Evolutionary conservation across 1,284 basidiomycete species (phyloP).

Genomic region (Cutaneotrichosporon sp.): DNA sequence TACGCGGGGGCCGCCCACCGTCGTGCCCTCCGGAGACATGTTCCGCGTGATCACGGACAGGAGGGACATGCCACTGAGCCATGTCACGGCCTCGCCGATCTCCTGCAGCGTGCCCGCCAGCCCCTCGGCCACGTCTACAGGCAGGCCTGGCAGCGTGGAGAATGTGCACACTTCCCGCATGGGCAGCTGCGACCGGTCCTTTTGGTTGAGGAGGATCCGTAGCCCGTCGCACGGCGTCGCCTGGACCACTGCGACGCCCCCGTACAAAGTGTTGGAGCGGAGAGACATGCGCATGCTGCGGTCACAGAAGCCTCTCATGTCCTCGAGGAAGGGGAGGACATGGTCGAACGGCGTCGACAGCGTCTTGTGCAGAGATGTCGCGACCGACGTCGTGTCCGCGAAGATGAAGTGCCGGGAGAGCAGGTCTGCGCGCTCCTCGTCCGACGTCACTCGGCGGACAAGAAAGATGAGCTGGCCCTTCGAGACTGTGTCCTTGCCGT

Average conservation of each 20-base stretch:
- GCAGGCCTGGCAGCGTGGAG: slow-evolving; percentile 13
- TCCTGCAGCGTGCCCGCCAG: slow-evolving; percentile 43
- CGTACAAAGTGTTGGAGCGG: slow-evolving; percentile 47
- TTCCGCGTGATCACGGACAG: slow-evolving; percentile 43
- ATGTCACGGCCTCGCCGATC: slow-evolving; percentile 44
- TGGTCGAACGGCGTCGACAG: slow-evolving; percentile 48
- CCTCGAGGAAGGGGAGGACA: slow-evolving; percentile 46
- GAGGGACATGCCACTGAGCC: slow-evolving; percentile 45
- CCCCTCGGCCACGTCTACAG: slow-evolving; percentile 11
- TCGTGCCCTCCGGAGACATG: slow-evolving; percentile 25
- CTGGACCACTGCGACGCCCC: slow-evolving; percentile 48
- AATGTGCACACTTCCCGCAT: slow-evolving; percentile 45
- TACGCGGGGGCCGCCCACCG: slow-evolving; percentile 29
- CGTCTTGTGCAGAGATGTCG: slow-evolving; percentile 43
- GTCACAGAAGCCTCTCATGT: slow-evolving; percentile 45
- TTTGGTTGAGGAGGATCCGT: slow-evolving; percentile 44
- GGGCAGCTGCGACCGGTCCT: slow-evolving; percentile 48
- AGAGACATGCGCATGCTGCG: slow-evolving; percentile 36
- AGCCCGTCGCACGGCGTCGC: slow-evolving; percentile 51
- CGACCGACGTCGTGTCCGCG: slow-evolving; percentile 46
- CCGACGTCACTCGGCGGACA: slow-evolving; percentile 44
- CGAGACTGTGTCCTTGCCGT: slow-evolving; percentile 44
- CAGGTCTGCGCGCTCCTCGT: slow-evolving; percentile 45
- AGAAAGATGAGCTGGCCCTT: slow-evolving; percentile 51
- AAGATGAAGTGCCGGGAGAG: slow-evolving; percentile 49